A percentile compares a stretch with the other conserved stretches of the same genome.
Conservation (phyloP, 176 grass and related monocot species). For the Rhynchospora breviuscula region DNA sequence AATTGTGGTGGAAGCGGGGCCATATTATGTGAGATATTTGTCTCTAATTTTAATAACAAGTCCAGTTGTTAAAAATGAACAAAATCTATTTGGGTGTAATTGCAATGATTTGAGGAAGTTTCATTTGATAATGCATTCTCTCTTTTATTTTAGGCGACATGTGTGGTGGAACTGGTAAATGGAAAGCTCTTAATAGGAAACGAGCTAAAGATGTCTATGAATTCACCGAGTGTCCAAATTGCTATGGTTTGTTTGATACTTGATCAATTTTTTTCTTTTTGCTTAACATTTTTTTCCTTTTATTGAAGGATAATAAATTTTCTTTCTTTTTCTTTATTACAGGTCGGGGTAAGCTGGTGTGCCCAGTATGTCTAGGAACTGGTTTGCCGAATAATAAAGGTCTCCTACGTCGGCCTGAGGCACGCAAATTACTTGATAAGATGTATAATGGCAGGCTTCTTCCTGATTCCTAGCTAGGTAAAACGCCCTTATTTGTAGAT, state of each 20-base stretch:
- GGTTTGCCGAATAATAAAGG: conserved; percentile 94
- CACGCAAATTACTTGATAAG: conserved; percentile 67
- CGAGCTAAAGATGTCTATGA: conserved; percentile 96
- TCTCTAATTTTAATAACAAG: neutral
- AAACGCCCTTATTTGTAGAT: neutral
- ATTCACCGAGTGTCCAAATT: conserved; percentile 96
- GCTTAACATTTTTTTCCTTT: neutral
- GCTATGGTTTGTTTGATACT: conserved; percentile 53
- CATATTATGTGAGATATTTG: conserved; percentile 67
- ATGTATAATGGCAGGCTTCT: conserved; percentile 94
- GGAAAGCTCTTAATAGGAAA: conserved; percentile 97
- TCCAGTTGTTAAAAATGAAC: neutral
- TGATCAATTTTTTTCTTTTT: neutral
- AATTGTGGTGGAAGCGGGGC: conserved; percentile 76
- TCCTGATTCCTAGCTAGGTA: conserved; percentile 40
- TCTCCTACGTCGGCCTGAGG: conserved; percentile 74
- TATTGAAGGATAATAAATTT: neutral
- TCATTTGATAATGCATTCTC: neutral
- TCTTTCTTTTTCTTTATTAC: neutral
- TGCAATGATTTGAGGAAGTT: neutral
- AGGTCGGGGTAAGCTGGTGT: conserved; percentile 91
- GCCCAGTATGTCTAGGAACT: conserved; percentile 81
- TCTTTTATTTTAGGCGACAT: conserved; percentile 64
- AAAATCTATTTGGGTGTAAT: neutral
- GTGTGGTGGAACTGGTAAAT: conserved; percentile 97